Conservation (phyloP, 73 alveolate genomes). For the Uronychia binucleata region DNA sequence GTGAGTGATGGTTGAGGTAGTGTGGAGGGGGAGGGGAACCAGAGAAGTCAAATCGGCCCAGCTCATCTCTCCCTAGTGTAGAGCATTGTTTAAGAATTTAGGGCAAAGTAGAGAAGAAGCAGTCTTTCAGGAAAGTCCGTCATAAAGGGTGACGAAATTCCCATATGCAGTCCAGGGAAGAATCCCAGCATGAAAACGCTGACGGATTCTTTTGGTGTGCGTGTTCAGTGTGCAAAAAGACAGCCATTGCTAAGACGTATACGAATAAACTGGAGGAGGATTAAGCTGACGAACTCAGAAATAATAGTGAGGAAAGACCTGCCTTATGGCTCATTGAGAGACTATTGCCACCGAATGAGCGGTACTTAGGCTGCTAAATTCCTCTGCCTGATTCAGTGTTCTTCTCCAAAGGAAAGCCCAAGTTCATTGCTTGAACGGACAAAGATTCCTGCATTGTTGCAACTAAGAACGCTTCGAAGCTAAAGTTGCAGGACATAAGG, state of each 20-base stretch:
- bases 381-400: slow-evolving; percentile 69
- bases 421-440: slow-evolving; percentile 42
- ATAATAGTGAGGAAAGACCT: slow-evolving; percentile 8
- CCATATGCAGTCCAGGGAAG: background rate
- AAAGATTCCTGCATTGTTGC: slow-evolving; percentile 48
- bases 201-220: slow-evolving; percentile 34
- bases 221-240: slow-evolving; percentile 42
- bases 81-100: no score
- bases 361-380: slow-evolving; percentile 57
- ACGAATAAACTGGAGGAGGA: slow-evolving; percentile 1
- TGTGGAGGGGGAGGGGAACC: no score
- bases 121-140: no score
- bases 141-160: background rate
- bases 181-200: slow-evolving; percentile 19
- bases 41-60: no score
- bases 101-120: no score
- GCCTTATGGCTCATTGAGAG: slow-evolving; percentile 50
- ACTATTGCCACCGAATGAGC: slow-evolving; percentile 59
- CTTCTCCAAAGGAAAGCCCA: slow-evolving; percentile 61
- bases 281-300: slow-evolving; percentile 21
- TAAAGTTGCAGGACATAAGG: slow-evolving; percentile 39
- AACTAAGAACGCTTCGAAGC: slow-evolving; percentile 21
- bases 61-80: no score
- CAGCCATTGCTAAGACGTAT: slow-evolving; percentile 14
- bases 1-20: no score